Evolutionary conservation across 352 stramenopile species (phyloP), one percentile per base, ranked within the genome.

Genomic region (Stephanocyclus meneghinianus): DNA sequence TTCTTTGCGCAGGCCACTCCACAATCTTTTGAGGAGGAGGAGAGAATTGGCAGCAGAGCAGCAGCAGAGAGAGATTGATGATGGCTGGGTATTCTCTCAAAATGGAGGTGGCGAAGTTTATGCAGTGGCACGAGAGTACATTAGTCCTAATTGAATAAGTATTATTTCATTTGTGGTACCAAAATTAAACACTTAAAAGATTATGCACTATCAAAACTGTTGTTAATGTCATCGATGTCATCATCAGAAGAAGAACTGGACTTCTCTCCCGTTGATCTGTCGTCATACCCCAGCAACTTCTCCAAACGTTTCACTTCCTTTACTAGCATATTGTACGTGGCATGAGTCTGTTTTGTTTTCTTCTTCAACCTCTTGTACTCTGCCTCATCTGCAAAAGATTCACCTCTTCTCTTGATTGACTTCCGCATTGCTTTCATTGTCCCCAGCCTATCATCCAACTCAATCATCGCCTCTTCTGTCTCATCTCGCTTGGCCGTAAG

Each of bases 21-120:
- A 44, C 29, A 61, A 61, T 44, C 35, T 61, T 42, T 40, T 18
- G 5, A 61, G 53, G 26, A 61, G 53, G 53, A 61, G 26, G 29
- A 61, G 53, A 21, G 53, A 61, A 18, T 18, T 61, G 21, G 7
- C 11, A 18, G 11, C 10, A 51, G 11, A 51, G 45, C 10, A 51
- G 10, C 11, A 18, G 2, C 10, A 51, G 10, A 51, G 9, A 18
- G 26, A 61, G 5, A 11, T 15, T 4, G 26, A 44, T 40, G 53
- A 40, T 6, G 53, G 26, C 10, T 57, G 50, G 50, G 50, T 57
- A 2, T 13, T 32, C 2, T 57, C 50, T 57, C 13, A 21, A 10
- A 61, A 61, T 61, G 29, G 26, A 44, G 53, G 42, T 2, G 53
- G 53, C 2, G 53, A 15, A 5, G 29, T 61, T 11, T 61, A 44